Conservation (phyloP, 108 stramenopile genomes). For the Nitzschia sp. region DNA sequence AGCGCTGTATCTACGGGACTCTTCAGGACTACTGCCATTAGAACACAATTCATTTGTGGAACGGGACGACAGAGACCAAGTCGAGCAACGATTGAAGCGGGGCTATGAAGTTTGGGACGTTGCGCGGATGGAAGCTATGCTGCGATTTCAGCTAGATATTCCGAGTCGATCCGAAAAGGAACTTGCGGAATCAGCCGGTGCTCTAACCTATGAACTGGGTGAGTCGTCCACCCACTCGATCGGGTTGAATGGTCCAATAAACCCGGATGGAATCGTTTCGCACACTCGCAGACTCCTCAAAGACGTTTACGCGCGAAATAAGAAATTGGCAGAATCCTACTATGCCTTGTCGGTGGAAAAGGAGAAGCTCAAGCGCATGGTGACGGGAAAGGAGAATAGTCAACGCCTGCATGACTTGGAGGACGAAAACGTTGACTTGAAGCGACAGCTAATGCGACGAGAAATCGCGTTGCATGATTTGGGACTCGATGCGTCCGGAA, state of each 20-base stretch:
- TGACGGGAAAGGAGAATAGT: neutral
- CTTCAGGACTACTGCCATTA: conserved; percentile 13
- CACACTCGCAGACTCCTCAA: neutral
- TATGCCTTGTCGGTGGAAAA: neutral
- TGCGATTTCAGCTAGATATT: conserved; percentile 4
- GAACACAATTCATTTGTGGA: neutral
- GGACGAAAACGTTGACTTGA: conserved; percentile 27
- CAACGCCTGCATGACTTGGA: conserved; percentile 10
- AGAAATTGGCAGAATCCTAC: neutral
- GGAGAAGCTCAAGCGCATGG: neutral
- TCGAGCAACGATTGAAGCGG: neutral
- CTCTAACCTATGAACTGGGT: neutral
- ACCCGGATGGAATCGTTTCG: neutral
- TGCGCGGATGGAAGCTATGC: conserved; percentile 1
- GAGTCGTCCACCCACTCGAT: neutral
- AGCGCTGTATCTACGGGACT: conserved; percentile 8
- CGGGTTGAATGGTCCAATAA: neutral
- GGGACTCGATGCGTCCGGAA: conserved; percentile 19
- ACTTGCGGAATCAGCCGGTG: neutral
- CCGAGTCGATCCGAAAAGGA: neutral
- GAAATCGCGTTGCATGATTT: conserved; percentile 24
- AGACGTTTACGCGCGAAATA: conserved; percentile 1
- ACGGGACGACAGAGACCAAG: neutral
- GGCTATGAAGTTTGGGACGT: neutral
- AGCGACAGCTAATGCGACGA: neutral